Conservation (phyloP, 352 stramenopile genomes). For the Pythium brachiatum region DNA sequence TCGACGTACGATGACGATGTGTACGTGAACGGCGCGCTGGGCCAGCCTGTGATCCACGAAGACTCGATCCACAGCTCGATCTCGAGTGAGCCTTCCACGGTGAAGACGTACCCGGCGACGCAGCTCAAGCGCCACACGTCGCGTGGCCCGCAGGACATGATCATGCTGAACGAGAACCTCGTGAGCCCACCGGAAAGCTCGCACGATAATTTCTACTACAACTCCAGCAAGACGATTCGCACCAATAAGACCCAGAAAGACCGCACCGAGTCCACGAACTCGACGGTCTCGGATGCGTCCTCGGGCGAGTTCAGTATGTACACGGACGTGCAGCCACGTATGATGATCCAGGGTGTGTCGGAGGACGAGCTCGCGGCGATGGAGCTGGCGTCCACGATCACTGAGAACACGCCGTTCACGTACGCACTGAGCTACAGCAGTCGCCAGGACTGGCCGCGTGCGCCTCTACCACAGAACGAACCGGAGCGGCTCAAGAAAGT, state of each 20-base stretch:
- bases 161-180: slow-evolving; percentile 39
- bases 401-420: slow-evolving; percentile 72
- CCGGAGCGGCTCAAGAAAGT: slow-evolving; percentile 63
- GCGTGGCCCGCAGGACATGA: slow-evolving; percentile 49
- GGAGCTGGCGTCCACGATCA: slow-evolving; percentile 62
- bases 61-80: slow-evolving; percentile 39
- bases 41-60: slow-evolving; percentile 33
- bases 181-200: slow-evolving; percentile 15
- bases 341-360: slow-evolving; percentile 36
- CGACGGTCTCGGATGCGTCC: slow-evolving; percentile 35
- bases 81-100: slow-evolving; percentile 48
- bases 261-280: slow-evolving; percentile 27
- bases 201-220: slow-evolving; percentile 22
- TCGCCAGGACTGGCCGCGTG: slow-evolving; percentile 81
- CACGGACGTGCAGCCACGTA: slow-evolving; percentile 21
- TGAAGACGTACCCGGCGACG: slow-evolving; percentile 44
- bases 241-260: slow-evolving; percentile 17
- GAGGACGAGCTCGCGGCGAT: slow-evolving; percentile 53
- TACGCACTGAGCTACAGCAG: slow-evolving; percentile 82
- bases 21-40: slow-evolving; percentile 26
- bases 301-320: slow-evolving; percentile 48
- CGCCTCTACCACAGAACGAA: slow-evolving; percentile 68
- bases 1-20: slow-evolving; percentile 49
- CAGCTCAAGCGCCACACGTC: slow-evolving; percentile 18
- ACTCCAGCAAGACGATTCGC: slow-evolving; percentile 18